Base-by-base conservation (phyloP, 495 filamentous ascomycete genomes). In the Podospora australis region DNA sequence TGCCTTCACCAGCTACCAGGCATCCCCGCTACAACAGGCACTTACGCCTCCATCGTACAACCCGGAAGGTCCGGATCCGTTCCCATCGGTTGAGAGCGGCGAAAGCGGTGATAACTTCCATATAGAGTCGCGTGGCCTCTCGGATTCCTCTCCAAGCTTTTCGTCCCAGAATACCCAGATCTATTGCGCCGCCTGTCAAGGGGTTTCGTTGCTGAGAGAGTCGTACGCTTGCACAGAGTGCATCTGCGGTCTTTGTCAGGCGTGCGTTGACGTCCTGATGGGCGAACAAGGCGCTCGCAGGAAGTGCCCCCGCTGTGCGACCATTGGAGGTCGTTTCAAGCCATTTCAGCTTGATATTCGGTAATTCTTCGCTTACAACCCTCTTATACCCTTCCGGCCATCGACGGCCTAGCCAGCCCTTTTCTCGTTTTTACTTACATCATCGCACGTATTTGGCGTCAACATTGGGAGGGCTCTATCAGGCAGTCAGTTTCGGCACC, bases 221-320 rank as follows among this genome's bases (percentile, higher is more conserved):
- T 88, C 85, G 24, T 96, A 86, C 60, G 90, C 90, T 10, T 96
- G 90, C 66, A 95, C 89, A 0, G 89, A 95, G 60, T 96, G 90
- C 62, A 95, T 96, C 42, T 92, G 87, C 60, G 90, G 90, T 2
- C 76, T 95, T 39, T 96, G 90, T 59, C 82, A 79, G 44, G 84
- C 86, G 34, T 96, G 90, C 50, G 87, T 95, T 14, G 80, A 86
- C 52, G 80, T 86, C 53, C 77, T 92, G 47, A 84, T 88, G 68
- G 68, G 70, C 39, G 77, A 80, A 57, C 77, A 78, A 60, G 75
- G 77, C 8, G 73, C 74, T 7, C 69, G 75, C 21, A 72, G 79
- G 49, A 81, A 79, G 51, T 86, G 82, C 62, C 82, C 82, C 16
- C 65, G 77, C 24, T 86, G 82, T 51, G 77, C 78, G 17, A 82